These are phyloP conservation scores for Decorospora gaudefroyi DNA, from an alignment of 2,329 filamentous ascomycete genomes.

Conservation along the genomic window DNA sequence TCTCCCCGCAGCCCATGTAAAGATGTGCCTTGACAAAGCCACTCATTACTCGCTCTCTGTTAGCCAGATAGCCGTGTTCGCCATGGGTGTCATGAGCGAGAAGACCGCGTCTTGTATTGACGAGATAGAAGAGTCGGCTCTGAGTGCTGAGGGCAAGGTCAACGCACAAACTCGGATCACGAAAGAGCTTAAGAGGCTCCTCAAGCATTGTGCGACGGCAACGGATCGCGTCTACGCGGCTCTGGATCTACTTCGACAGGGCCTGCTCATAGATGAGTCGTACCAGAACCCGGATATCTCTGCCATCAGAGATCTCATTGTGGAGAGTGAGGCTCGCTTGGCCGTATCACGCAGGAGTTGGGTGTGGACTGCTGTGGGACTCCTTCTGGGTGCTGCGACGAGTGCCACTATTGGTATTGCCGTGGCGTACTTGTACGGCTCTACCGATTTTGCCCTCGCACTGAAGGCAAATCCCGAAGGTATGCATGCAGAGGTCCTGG, in stretches of 20 bases:
- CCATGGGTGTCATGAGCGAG: conserved; percentile 17
- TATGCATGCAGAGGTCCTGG: conserved; percentile 8
- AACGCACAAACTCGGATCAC: conserved; percentile 11
- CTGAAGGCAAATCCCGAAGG: background rate
- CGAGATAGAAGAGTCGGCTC: conserved; percentile 12
- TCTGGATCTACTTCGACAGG: conserved; percentile 17
- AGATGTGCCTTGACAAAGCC: conserved; percentile 9
- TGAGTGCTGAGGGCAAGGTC: conserved; percentile 10
- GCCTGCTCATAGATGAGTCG: background rate
- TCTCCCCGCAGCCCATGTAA: conserved; percentile 1
- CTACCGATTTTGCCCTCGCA: conserved; percentile 1
- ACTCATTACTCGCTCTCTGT: conserved; percentile 8
- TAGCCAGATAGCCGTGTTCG: conserved; percentile 19
- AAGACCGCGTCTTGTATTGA: conserved; percentile 17
- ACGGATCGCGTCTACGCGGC: conserved; percentile 22
- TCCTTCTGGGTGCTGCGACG: conserved; percentile 1
- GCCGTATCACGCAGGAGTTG: conserved; percentile 1
- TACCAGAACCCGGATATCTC: conserved; percentile 1
- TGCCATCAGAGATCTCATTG: conserved; percentile 1
- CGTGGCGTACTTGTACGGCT: background rate
- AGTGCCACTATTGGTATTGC: background rate
- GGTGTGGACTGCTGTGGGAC: background rate
- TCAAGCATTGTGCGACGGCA: conserved; percentile 19
- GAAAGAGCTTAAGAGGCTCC: conserved; percentile 19
- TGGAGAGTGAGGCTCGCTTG: conserved; percentile 1